phyloP scores from a whole-genome alignment of 768 basidiomycete genomes.

The Agrocybe chaxingu region DNA sequence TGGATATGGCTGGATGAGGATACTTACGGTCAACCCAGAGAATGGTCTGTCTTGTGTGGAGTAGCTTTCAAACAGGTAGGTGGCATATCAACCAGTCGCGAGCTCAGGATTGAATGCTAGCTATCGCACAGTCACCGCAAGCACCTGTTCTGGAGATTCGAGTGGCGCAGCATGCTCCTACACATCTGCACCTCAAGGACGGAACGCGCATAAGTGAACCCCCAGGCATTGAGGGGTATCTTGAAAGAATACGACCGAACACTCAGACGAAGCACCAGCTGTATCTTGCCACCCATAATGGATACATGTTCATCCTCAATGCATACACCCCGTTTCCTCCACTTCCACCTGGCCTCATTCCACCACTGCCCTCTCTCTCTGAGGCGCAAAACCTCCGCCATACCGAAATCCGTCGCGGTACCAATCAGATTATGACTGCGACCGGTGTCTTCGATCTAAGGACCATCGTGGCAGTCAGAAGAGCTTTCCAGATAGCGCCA shows the following conservation, averaged over 20 bases:
- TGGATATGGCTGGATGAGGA: constrained; percentile 83
- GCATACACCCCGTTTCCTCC: constrained; percentile 62
- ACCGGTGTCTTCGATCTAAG: constrained; percentile 74
- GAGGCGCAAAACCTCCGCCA: constrained; percentile 38
- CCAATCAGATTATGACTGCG: constrained; percentile 59
- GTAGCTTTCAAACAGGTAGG: constrained; percentile 69
- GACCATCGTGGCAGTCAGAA: constrained; percentile 58
- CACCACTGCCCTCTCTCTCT: constrained; percentile 22
- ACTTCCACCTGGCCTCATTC: constrained; percentile 54
- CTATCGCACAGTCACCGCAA: constrained; percentile 25
- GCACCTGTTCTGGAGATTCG: constrained; percentile 71
- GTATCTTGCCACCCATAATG: constrained; percentile 72
- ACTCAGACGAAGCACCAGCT: constrained; percentile 53
- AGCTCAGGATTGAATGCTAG: neutral
- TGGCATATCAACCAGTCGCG: constrained; percentile 3
- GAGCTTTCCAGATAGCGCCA: constrained; percentile 52
- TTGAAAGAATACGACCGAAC: constrained; percentile 66
- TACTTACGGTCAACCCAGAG: constrained; percentile 54
- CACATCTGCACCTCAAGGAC: constrained; percentile 39
- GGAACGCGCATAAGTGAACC: constrained; percentile 65
- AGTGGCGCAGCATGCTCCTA: constrained; percentile 65
- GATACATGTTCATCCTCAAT: constrained; percentile 62
- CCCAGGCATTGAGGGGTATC: constrained; percentile 81
- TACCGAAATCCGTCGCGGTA: constrained; percentile 60
- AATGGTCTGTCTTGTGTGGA: constrained; percentile 76